Percentiles rank a stretch among this genome's conserved stretches.
Evolutionary conservation across 805 yeast genomes (phyloP).

Genomic region (Wickerhamiella domercqiae): DNA sequence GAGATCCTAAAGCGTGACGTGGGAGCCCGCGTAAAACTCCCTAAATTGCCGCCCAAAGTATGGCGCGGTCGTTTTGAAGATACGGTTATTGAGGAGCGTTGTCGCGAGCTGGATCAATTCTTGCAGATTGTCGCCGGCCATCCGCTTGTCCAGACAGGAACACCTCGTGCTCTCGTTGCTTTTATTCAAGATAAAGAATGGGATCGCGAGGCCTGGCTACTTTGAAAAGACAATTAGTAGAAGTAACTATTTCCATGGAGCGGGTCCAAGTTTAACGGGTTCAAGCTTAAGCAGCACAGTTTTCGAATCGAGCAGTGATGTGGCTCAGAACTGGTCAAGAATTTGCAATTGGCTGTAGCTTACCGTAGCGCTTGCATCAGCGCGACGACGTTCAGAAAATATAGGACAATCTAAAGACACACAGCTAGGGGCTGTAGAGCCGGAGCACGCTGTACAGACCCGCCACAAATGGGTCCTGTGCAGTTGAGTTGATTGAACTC

Average conservation of each 20-base stretch:
- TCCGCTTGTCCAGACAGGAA: slow-evolving; percentile 79
- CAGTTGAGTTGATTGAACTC: no score
- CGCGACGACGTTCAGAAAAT: slow-evolving; percentile 12
- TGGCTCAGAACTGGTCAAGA: no score
- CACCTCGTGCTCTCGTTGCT: slow-evolving; percentile 51
- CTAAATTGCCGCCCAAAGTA: slow-evolving; percentile 83
- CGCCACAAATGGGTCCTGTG: no score
- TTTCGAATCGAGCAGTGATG: no score
- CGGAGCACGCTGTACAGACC: no score
- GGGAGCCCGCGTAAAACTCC: slow-evolving; percentile 57
- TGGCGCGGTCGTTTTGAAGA: slow-evolving; percentile 63
- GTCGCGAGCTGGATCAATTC: slow-evolving; percentile 73
- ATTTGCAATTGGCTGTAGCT: not conserved
- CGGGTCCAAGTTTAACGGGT: not conserved
- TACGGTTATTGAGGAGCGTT: slow-evolving; percentile 65
- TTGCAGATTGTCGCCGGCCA: slow-evolving; percentile 72
- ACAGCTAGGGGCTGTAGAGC: slow-evolving; percentile 8
- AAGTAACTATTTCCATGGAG: no score
- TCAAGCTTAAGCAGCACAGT: no score
- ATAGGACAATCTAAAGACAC: slow-evolving; percentile 14
- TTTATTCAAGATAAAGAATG: slow-evolving; percentile 80
- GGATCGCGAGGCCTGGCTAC: slow-evolving; percentile 32
- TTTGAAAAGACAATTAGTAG: no score
- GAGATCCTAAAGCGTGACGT: slow-evolving; percentile 61
- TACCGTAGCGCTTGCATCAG: slow-evolving; percentile 1